Conservation (phyloP, 169 alveolate species). For the Eimeria nieschulzi region DNA sequence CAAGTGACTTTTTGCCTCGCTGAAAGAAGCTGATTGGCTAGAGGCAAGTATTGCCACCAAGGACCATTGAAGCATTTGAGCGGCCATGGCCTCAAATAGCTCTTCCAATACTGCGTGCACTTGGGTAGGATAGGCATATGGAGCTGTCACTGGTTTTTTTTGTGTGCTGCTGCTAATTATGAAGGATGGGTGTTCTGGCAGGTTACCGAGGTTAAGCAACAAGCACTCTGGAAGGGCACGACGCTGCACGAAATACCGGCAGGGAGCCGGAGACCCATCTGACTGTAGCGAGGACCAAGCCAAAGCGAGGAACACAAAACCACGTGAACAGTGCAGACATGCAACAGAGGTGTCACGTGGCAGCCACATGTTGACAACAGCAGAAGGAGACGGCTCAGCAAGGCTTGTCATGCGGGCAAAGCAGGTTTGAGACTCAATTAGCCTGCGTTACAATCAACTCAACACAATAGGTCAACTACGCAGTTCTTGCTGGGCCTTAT, state of each 20-base stretch:
- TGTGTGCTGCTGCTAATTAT: background rate
- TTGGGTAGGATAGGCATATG: background rate
- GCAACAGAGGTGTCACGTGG: slow-evolving; percentile 38
- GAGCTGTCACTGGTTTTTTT: background rate
- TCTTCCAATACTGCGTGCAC: slow-evolving; percentile 28
- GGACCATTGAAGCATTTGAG: slow-evolving; percentile 54
- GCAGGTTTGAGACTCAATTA: slow-evolving; percentile 27
- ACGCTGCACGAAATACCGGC: slow-evolving; percentile 61
- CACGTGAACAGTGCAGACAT: slow-evolving; percentile 39
- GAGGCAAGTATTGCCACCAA: slow-evolving; percentile 25
- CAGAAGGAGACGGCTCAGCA: slow-evolving; percentile 30
- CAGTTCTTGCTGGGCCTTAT: background rate
- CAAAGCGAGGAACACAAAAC: slow-evolving; percentile 28
- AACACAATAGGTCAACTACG: background rate
- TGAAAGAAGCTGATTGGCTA: slow-evolving; percentile 1
- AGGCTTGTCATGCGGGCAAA: slow-evolving; percentile 44
- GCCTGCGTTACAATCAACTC: slow-evolving; percentile 7
- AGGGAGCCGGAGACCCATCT: slow-evolving; percentile 29
- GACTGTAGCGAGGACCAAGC: slow-evolving; percentile 18
- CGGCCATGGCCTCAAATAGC: slow-evolving; percentile 24
- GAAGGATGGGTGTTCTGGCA: background rate
- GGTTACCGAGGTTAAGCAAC: background rate
- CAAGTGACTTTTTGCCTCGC: slow-evolving; percentile 45
- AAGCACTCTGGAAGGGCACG: slow-evolving; percentile 71
- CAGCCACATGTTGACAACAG: slow-evolving; percentile 10